A percentile compares a stretch with the other conserved stretches of the same genome.
These are phyloP conservation scores for Thelonectria blattea DNA, from an alignment of 2,329 filamentous ascomycete genomes.

Conservation along the genomic window DNA sequence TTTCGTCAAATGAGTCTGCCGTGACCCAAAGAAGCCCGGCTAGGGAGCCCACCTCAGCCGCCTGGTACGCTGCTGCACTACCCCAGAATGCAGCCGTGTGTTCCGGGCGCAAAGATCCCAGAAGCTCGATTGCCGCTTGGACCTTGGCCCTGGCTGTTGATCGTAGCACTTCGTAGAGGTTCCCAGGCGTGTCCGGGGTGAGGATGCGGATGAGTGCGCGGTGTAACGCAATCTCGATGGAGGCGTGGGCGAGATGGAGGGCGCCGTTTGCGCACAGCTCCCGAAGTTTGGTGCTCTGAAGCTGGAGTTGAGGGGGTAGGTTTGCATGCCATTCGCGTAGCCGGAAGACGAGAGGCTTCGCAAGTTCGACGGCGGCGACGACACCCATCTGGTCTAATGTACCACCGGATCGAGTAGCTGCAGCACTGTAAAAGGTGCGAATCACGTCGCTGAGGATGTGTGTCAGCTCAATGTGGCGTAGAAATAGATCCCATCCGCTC, in stretches of 20 bases:
- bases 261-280: constrained; percentile 52
- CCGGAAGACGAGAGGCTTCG: constrained; percentile 43
- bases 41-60: constrained; percentile 50
- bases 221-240: constrained; percentile 58
- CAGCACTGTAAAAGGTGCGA: constrained; percentile 53
- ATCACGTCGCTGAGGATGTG: constrained; percentile 58
- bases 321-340: constrained; percentile 52
- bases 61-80: constrained; percentile 51
- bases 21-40: constrained; percentile 50
- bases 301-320: constrained; percentile 53
- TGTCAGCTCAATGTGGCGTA: constrained; percentile 57
- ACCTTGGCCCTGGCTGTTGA: constrained; percentile 48
- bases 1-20: constrained; percentile 45
- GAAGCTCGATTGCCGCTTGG: constrained; percentile 48
- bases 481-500: constrained; percentile 55
- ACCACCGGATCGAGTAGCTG: constrained; percentile 39
- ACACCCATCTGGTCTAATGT: constrained; percentile 42
- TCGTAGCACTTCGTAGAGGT: constrained; percentile 42
- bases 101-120: constrained; percentile 51
- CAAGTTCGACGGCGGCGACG: constrained; percentile 42
- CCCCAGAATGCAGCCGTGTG: constrained; percentile 55
- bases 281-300: constrained; percentile 49
- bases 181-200: constrained; percentile 39
- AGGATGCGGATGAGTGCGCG: constrained; percentile 55
- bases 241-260: constrained; percentile 57